Base-by-base conservation (phyloP, 352 stramenopile genomes). In the Phytopythium chamaehyphon region DNA sequence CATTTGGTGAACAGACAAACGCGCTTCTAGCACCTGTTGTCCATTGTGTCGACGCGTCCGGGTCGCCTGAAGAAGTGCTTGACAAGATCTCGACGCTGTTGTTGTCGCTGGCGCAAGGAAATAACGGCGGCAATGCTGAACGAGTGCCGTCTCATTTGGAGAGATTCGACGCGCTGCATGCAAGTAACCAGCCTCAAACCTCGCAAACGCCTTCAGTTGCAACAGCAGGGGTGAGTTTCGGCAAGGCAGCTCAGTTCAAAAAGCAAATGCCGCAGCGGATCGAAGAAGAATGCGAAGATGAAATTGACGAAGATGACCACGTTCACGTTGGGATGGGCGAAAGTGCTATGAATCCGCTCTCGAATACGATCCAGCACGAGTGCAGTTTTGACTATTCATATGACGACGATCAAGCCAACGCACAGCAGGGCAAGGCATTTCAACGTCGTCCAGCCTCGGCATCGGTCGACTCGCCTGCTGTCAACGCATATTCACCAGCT, bases 1-100 rank as follows among this genome's bases (percentile, higher is more conserved):
- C 61, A 39, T 82, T 88, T 49, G 76, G 76, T 15, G 66, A 83
- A 16, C 55, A 66, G 11, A 90, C 71, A 12, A 87, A 85, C 42
- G 56, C 59, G 1, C 40, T 78, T 7, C 87, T 82, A 40, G 35
- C 47, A 22, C 18, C 43, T 6, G 55, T 83, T 9, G 61, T 71
- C 24, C 71, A 85, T 49, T 61, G 55, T 42, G 39, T 91, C 21
- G 62, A 85, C 21, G 76, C 75, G 12, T 59, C 59, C 10, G 67
- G 65, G 51, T 36, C 50, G 2, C 54, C 71, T 1, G 44, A 61
- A 3, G 51, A 66, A 35, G 52, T 88, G 3, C 47, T 86, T 12
- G 64, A 83, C 23, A 47, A 71, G 14, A 61, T 88, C 4, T 59
- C 74, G 24, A 40, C 51, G 19, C 19, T 83, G 24, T 54, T 86